Percentiles rank a stretch among this genome's conserved stretches.
phyloP scores from a whole-genome alignment of 2,329 filamentous ascomycete genomes.

The Claviceps maximensis region DNA sequence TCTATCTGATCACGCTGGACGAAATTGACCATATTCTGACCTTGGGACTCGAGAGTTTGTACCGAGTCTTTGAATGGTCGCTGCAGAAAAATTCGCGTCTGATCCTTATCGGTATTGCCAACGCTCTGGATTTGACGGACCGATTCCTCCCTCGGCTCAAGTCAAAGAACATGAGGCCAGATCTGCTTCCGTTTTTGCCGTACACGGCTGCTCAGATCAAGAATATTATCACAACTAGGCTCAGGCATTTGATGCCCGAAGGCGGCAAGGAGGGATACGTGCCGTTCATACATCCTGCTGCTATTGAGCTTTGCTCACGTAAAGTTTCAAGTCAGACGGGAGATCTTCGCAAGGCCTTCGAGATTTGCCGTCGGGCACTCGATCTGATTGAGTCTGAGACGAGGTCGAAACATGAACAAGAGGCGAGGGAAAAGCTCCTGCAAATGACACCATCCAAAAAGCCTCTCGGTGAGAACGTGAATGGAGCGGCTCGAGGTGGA shows the following conservation, averaged over 20 bases:
- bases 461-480: constrained; percentile 69
- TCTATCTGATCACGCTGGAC: constrained; percentile 79
- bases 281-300: constrained; percentile 86
- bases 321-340: constrained; percentile 92
- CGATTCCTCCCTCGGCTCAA: constrained; percentile 89
- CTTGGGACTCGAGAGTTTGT: constrained; percentile 76
- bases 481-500: constrained; percentile 37
- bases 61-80: constrained; percentile 95
- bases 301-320: constrained; percentile 84
- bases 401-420: constrained; percentile 56
- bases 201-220: constrained; percentile 84
- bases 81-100: constrained; percentile 68
- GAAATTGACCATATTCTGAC: constrained; percentile 92
- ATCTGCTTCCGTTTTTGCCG: constrained; percentile 80
- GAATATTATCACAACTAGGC: constrained; percentile 69
- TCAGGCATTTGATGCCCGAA: constrained; percentile 57
- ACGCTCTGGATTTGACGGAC: constrained; percentile 89
- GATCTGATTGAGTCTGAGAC: constrained; percentile 83
- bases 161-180: constrained; percentile 79
- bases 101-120: constrained; percentile 83
- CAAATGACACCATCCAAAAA: constrained; percentile 58
- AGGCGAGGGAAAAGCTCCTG: constrained; percentile 40
- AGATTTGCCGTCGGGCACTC: constrained; percentile 79
- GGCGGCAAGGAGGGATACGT: constrained; percentile 44
- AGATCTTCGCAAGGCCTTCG: constrained; percentile 88